phyloP scores from a whole-genome alignment of 2,329 filamentous ascomycete genomes.

The Diaporthe citri region DNA sequence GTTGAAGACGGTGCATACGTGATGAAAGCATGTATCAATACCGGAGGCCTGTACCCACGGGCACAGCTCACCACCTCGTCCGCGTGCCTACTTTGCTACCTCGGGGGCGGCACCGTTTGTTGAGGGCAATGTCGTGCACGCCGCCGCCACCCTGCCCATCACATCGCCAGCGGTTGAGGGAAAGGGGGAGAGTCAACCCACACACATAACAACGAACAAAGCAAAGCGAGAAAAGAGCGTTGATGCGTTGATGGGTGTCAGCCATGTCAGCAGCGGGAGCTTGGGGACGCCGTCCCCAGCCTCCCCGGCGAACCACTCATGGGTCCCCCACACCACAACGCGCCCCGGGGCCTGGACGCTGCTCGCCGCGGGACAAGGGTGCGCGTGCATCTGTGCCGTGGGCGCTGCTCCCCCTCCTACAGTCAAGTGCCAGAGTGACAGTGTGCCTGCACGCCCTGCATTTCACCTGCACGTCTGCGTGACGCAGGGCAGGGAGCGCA shows the following conservation, averaged over 20 bases:
- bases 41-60: background rate
- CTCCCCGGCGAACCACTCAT: constrained; percentile 17
- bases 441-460: background rate
- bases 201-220: background rate
- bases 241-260: constrained; percentile 17
- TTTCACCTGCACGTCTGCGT: background rate
- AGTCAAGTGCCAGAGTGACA: constrained; percentile 7
- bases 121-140: background rate
- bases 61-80: background rate
- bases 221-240: background rate
- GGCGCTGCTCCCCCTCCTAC: background rate
- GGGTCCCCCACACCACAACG: constrained; percentile 10
- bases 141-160: background rate
- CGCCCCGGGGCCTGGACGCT: background rate
- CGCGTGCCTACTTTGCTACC: background rate
- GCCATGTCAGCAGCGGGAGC: constrained; percentile 31
- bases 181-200: constrained; percentile 11
- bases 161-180: constrained; percentile 10
- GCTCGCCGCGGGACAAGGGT: constrained; percentile 27
- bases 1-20: background rate
- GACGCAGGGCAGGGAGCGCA: constrained; percentile 3
- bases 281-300: constrained; percentile 10
- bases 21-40: background rate
- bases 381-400: constrained; percentile 22
- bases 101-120: constrained; percentile 2